Evolutionary conservation across 305 asterid genomes (phyloP), one percentile per base, ranked within the genome.

Genomic region (Fraxinus xanthoxyloides): DNA sequence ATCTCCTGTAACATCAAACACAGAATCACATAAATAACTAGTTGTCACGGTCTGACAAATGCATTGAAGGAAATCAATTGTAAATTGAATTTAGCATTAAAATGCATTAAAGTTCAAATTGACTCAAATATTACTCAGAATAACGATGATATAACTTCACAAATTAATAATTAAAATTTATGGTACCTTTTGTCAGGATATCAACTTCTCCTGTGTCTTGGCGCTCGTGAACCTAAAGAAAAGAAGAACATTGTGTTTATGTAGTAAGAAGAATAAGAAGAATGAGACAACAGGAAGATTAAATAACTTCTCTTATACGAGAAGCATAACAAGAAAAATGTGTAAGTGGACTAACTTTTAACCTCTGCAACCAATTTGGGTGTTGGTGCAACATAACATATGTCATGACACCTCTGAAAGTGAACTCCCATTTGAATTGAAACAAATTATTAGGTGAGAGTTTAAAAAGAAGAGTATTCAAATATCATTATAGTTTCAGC

Each of bases 181-280:
- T 21, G 73, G 79, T 83, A 92, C 99, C 99, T 95, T 95, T 95
- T 32, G 99, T 95, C 72, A 95, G 94, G 85, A 95, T 91, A 82
- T 95, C 94, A 82, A 95, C 99, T 87, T 93, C 99, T 83, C 97
- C 99, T 54, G 93, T 89, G 80, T 92, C 94, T 85, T 89, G 59
- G 78, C 88, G 95, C 85, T 93, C 98, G 82, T 95, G 99, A 88
- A 95, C 99, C 98, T 95, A 88, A 23, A 80, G 80, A 70, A 43
- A 34, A 76, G 28, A 56, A 85, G 19, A 84, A 17, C 15, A 23
- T 31, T 67, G 72, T 23, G 54, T 40, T 26, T 26, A 40, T 9
- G 19, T 59, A 26, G 31, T 36, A 78, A 76, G 74, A 56, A 17
- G 36, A 15, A 26, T 4, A 70, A 21, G 28, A 72, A 74, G 51